Conservation (phyloP, 2,329 filamentous ascomycete species). For the Didymosphaeria variabile region DNA sequence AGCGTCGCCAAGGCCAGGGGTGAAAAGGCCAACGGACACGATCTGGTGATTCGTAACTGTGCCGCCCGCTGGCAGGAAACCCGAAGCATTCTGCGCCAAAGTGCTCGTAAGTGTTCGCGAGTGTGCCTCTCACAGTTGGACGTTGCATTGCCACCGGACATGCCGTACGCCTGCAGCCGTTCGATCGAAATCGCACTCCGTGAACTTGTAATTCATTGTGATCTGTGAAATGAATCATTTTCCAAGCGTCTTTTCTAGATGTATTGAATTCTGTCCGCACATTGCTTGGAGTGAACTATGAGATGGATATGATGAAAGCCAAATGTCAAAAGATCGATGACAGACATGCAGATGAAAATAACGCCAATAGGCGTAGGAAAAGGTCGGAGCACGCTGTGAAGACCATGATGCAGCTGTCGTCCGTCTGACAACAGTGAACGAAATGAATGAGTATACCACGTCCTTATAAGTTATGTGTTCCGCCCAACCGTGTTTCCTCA, state of each 20-base stretch:
- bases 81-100: not conserved
- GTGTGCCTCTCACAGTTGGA: not conserved
- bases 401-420: not conserved
- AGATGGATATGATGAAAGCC: not conserved
- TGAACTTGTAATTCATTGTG: not conserved
- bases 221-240: not conserved
- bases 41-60: constrained; percentile 1
- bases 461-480: too few species aligned
- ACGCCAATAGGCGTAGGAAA: not conserved
- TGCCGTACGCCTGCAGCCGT: not conserved
- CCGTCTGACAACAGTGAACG: not conserved
- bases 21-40: not conserved
- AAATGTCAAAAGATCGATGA: not conserved
- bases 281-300: not conserved
- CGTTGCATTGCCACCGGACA: constrained; percentile 1
- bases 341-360: not conserved
- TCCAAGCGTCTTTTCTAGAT: not conserved
- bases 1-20: not conserved
- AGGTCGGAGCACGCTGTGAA: not conserved
- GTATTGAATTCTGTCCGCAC: not conserved
- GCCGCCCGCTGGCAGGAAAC: not conserved
- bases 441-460: too few species aligned
- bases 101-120: not conserved
- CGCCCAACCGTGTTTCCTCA: too few species aligned
- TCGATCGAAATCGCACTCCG: not conserved